Percentiles rank a stretch among this genome's conserved stretches.
These are phyloP conservation scores for Aspergillus fijiensis DNA, from an alignment of 2,329 filamentous ascomycete species.

Conservation along the genomic window DNA sequence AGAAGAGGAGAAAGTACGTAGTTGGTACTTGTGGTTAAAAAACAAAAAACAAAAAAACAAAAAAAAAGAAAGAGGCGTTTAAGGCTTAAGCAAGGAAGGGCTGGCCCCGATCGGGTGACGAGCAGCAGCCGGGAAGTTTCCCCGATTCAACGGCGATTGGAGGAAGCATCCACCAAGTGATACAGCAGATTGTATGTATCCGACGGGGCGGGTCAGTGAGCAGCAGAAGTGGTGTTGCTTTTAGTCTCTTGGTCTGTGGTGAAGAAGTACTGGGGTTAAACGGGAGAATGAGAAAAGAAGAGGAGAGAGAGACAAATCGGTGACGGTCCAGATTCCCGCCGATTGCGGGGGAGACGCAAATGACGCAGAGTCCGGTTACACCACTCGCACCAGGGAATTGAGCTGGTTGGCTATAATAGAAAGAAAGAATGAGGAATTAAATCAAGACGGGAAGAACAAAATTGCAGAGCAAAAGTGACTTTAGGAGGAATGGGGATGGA, in stretches of 20 bases:
- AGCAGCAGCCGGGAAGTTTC: constrained; percentile 15
- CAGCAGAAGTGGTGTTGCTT: neutral
- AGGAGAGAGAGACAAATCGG: neutral
- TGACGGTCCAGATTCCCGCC: neutral
- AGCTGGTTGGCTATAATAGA: neutral
- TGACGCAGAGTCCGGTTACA: constrained; percentile 4
- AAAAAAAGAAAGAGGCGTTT: neutral
- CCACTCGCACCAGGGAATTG: neutral
- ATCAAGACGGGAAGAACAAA: neutral
- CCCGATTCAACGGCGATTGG: constrained; percentile 13
- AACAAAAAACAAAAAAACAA: neutral
- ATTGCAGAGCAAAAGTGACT: neutral
- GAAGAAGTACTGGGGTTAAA: neutral
- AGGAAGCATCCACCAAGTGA: constrained; percentile 8
- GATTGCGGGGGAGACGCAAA: neutral
- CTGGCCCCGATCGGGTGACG: constrained; percentile 18
- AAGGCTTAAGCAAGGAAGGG: constrained; percentile 6
- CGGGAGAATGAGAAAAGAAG: neutral
- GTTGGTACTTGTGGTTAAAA: neutral
- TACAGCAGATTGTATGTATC: neutral
- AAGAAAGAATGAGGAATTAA: constrained; percentile 1
- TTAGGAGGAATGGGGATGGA: neutral
- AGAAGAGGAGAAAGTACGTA: constrained; percentile 5
- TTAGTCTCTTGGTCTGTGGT: too few relatives aligned
- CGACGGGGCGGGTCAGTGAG: neutral